Conservation (phyloP, 2,329 filamentous ascomycete species). For the Pyrenophora seminiperda region DNA sequence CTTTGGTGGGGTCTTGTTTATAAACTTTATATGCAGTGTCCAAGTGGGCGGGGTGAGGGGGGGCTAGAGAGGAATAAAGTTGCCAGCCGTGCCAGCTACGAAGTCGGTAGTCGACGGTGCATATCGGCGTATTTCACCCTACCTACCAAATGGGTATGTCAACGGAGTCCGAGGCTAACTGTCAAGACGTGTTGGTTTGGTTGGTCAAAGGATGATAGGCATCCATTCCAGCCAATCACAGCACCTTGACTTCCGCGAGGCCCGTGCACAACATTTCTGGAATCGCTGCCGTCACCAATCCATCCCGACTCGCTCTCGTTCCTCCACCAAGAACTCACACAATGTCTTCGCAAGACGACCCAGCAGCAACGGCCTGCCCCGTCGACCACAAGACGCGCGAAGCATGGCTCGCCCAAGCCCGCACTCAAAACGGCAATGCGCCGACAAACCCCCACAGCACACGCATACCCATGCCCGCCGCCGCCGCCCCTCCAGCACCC, state of each 20-base stretch:
- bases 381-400: slow-evolving; percentile 90
- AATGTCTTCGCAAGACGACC: slow-evolving; percentile 42
- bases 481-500: slow-evolving; percentile 33
- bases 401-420: slow-evolving; percentile 79
- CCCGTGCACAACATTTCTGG: slow-evolving; percentile 33
- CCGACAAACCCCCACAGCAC: slow-evolving; percentile 25
- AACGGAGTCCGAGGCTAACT: not conserved
- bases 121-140: too few species aligned
- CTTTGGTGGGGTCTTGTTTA: slow-evolving; percentile 30
- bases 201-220: slow-evolving; percentile 18
- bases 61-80: not conserved
- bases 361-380: slow-evolving; percentile 64
- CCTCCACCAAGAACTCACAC: slow-evolving; percentile 8
- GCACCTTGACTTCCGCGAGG: slow-evolving; percentile 19
- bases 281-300: slow-evolving; percentile 27
- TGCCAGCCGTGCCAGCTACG: too few species aligned
- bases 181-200: slow-evolving; percentile 4
- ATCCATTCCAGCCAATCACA: slow-evolving; percentile 25
- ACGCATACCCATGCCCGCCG: slow-evolving; percentile 16
- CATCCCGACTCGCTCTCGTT: slow-evolving; percentile 10
- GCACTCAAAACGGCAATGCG: slow-evolving; percentile 46
- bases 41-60: slow-evolving; percentile 12
- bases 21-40: slow-evolving; percentile 45
- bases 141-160: too few species aligned
- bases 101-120: too few species aligned